Evolutionary conservation across 1,284 basidiomycete species (phyloP), one percentile per base, ranked within the genome.

Genomic region (Ganoderma leucocontextum): DNA sequence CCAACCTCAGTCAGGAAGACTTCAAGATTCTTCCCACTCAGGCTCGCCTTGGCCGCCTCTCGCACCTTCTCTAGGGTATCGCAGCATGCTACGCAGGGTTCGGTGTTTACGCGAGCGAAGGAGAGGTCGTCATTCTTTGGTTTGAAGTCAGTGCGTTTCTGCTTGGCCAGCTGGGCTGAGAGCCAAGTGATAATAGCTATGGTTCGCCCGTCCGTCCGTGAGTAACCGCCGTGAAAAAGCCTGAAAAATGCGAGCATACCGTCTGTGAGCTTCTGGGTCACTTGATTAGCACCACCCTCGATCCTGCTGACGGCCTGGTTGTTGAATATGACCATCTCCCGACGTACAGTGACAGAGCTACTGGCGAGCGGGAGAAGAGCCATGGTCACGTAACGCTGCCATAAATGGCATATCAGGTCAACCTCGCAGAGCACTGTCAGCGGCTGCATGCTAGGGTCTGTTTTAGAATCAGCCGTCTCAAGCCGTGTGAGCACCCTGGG

Each of bases 81-180:
- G 75, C 96, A 96, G 73, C 94, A 96, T 0, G 91, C 86, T n/a
- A 92, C 80, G 77, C 97, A 99, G 0, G 98, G 96, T 75, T 99
- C 98, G 0, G 98, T 99, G 78, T 97, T 98, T 47, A 95, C 95
- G 33, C 95, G 85, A 1, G 96, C 93, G 79, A 99, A 99, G 0
- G 96, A 96, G 35, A 97, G 80, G 74, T 98, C 96, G 77, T 99
- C 97, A 75, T 98, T 97, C 64, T 94, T 91, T 9, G 98, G 98
- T 79, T 97, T 97, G 84, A 98, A 99, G 78, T 99, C 98, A 61
- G 91, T 94, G 77, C 93, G 94, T 84, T 98, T 99, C 79, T 99
- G 98, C 80, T 96, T 98, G 19, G 89, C 87, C 44, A 99, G 88
- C 69, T 94, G 91, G 1, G 84, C 74, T 8, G 89, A 84, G 15